Evolutionary conservation across 495 filamentous ascomycete genomes (phyloP), one percentile per base, ranked within the genome.

Genomic region (Podospora comata): DNA sequence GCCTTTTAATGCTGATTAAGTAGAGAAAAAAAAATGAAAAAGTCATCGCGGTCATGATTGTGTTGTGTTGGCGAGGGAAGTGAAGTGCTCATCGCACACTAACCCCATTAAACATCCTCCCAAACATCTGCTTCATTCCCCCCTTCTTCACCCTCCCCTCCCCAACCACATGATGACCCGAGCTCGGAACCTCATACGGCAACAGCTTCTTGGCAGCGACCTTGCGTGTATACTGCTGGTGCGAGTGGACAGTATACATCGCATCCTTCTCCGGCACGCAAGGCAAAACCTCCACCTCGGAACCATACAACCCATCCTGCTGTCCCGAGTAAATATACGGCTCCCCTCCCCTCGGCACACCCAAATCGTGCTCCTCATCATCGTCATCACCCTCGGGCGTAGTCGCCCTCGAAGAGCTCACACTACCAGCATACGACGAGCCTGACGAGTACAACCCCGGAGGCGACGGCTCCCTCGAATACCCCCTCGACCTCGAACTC

Each of bases 171-270:
- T 82, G 59, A 23, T 23, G 23, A 23, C 23, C 23, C 54, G 71
- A 71, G 64, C 76, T 76, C 62, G 80, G 70, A 62, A 85, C 83
- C 73, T 85, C 82, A 70, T 82, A 84, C 6, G 82, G 80, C 5
- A 85, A 77, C 64, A 78, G 69, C 56, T 75, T 73, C 67, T 32
- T 72, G 63, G 53, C 67, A 34, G 57, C 64, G 53, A 23, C 48
- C 34, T 67, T 48, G 2, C 39, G 39, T 48, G 39, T 13, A 7
- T 11, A 48, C 9, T 66, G 63, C 66, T 44, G 34, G 68, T 66
- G 58, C 59, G 62, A 61, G 68, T 30, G 26, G 0, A 27, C 7
- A n/a, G 58, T 28, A 44, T 76, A 76, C 18, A 72, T 60, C 19
- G 67, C 64, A 44, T 74, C 74, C 73, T 74, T 76, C 67, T 72